Percentiles rank a stretch among this genome's conserved stretches.
Evolutionary conservation across 345 rosid genomes (phyloP).

Genomic region (Eucalyptus brandiana): DNA sequence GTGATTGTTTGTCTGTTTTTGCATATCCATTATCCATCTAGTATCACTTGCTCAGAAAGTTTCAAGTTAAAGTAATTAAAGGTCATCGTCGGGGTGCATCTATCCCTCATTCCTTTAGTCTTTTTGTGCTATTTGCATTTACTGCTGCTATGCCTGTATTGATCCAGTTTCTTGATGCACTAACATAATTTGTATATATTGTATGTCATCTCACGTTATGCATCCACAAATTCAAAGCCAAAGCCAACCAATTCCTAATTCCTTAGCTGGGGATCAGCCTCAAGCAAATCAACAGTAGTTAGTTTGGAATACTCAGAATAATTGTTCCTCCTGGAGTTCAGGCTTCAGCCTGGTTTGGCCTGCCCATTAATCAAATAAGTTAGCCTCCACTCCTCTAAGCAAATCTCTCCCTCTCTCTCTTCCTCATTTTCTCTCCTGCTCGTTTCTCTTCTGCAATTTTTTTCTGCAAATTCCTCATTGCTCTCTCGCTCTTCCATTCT

Average conservation of each 20-base stretch:
- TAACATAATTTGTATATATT: background rate
- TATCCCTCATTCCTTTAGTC: background rate
- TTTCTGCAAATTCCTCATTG: background rate
- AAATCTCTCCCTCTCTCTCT: background rate
- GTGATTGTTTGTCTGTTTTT: background rate
- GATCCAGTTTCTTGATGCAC: background rate
- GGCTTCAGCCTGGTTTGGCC: constrained; percentile 18
- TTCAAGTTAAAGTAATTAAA: background rate
- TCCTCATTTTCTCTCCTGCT: background rate
- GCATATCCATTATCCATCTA: background rate
- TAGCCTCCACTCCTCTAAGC: background rate
- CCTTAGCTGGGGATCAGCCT: constrained; percentile 45
- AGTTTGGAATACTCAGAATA: constrained; percentile 53
- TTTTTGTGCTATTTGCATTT: background rate
- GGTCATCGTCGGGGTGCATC: background rate
- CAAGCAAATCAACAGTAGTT: constrained; percentile 55
- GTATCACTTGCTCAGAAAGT: background rate
- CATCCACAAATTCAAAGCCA: constrained; percentile 42
- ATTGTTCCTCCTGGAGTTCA: constrained; percentile 37
- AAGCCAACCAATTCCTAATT: constrained; percentile 39
- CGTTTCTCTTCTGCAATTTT: background rate
- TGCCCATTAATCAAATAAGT: background rate
- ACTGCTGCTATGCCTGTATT: background rate
- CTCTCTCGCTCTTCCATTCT: background rate
- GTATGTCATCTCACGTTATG: constrained; percentile 17